phyloP scores from a whole-genome alignment of 2,329 filamentous ascomycete species.

The Pezicula radicicola region DNA sequence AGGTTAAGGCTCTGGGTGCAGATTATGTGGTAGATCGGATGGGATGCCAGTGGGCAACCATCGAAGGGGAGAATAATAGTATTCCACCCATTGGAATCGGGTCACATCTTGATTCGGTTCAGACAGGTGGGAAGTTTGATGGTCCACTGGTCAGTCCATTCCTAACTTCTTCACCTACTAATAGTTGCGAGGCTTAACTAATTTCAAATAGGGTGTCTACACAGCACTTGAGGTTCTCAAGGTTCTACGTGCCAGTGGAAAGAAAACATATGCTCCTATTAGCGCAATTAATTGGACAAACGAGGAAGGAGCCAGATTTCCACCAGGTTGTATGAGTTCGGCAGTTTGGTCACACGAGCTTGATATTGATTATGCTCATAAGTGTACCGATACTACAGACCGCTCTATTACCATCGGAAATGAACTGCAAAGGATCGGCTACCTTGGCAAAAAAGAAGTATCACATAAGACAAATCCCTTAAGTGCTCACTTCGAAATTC shows the following conservation, averaged over 20 bases:
- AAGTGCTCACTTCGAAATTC: conserved; percentile 75
- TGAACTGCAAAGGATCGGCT: conserved; percentile 68
- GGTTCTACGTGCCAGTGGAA: conserved; percentile 59
- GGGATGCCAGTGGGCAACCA: conserved; percentile 5
- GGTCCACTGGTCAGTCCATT: conserved; percentile 52
- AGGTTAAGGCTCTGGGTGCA: conserved; percentile 1
- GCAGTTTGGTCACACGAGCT: conserved; percentile 73
- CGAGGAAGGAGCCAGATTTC: conserved; percentile 77
- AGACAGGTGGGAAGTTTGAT: conserved; percentile 70
- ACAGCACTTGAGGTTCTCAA: conserved; percentile 71
- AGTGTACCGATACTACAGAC: conserved; percentile 54
- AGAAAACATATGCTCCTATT: conserved; percentile 66
- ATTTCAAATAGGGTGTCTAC: conserved; percentile 47
- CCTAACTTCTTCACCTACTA: no score
- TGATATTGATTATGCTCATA: no score
- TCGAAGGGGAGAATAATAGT: conserved; percentile 5
- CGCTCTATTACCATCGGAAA: conserved; percentile 6
- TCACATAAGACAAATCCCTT: conserved; percentile 58
- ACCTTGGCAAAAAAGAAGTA: conserved; percentile 54
- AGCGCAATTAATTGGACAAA: conserved; percentile 29
- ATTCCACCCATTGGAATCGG: conserved; percentile 8
- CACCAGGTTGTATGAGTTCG: conserved; percentile 67
- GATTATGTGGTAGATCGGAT: conserved; percentile 5
- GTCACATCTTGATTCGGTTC: conserved; percentile 5
- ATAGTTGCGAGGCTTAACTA: no score